Percentiles rank a stretch among this genome's conserved stretches.
These are phyloP conservation scores for Phoenix dactylifera DNA, from an alignment of 176 grass and related monocot genomes.

Conservation along the genomic window DNA sequence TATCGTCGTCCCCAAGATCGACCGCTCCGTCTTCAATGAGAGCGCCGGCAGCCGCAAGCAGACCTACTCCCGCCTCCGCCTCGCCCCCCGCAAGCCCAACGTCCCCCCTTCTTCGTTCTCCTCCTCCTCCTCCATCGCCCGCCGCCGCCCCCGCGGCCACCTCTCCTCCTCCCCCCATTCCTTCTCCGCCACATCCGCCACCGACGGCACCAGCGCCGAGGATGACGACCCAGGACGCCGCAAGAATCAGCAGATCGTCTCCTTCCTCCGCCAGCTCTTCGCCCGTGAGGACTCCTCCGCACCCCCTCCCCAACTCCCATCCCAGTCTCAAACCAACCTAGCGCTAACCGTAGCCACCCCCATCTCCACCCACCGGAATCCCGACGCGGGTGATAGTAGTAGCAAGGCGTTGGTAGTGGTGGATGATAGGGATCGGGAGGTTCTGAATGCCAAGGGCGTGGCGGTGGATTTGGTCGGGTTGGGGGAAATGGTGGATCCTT, in stretches of 20 bases:
- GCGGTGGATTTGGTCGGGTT: slow-evolving; percentile 60
- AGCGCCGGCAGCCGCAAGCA: slow-evolving; percentile 89
- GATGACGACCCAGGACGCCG: background rate
- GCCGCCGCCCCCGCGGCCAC: slow-evolving; percentile 2
- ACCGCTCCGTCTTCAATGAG: slow-evolving; percentile 85
- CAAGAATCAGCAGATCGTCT: no score
- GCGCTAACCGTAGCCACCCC: slow-evolving; percentile 16
- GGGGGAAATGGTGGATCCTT: slow-evolving; percentile 36
- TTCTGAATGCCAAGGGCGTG: slow-evolving; percentile 48
- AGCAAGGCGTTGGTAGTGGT: slow-evolving; percentile 13
- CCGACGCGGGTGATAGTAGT: background rate
- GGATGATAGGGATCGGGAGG: slow-evolving; percentile 43
- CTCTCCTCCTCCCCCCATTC: background rate
- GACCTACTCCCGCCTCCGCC: slow-evolving; percentile 71
- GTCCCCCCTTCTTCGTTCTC: slow-evolving; percentile 16
- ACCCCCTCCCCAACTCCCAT: no score
- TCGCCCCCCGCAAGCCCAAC: slow-evolving; percentile 25
- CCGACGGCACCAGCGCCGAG: background rate
- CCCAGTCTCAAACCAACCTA: slow-evolving; percentile 10
- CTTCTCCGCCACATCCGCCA: background rate
- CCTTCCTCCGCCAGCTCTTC: slow-evolving; percentile 17
- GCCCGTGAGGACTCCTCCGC: slow-evolving; percentile 4
- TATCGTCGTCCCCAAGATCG: slow-evolving; percentile 54
- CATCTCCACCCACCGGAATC: slow-evolving; percentile 25
- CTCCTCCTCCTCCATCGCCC: slow-evolving; percentile 13